Percentiles rank a stretch among this genome's conserved stretches.
These are phyloP conservation scores for Plasmodium relictum DNA, from an alignment of 169 alveolate species.

Conservation along the genomic window DNA sequence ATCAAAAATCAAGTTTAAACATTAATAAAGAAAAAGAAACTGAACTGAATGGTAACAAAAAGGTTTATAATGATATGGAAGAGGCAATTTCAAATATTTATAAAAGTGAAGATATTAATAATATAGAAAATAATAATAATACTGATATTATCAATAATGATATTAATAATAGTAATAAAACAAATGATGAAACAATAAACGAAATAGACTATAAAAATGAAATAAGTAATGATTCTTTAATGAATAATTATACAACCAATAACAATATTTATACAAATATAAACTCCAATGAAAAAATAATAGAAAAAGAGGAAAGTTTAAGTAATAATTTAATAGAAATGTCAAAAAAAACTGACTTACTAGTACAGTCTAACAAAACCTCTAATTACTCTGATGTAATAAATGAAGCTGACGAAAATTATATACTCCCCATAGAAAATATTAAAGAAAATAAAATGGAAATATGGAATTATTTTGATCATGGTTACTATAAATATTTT, in stretches of 20 bases:
- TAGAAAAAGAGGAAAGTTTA: not conserved
- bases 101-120: not conserved
- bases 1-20: not conserved
- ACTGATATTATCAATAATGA: not conserved
- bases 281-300: not conserved
- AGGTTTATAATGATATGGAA: not conserved
- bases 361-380: not conserved
- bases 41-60: too few relatives aligned
- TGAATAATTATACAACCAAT: too few relatives aligned
- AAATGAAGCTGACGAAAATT: not conserved
- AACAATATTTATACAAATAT: not conserved
- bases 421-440: not conserved
- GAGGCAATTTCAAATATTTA: not conserved
- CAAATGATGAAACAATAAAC: not conserved
- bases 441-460: constrained; percentile 9
- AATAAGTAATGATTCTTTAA: too few relatives aligned
- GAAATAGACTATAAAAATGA: not conserved
- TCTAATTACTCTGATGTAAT: constrained; percentile 2
- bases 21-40: constrained; percentile 3
- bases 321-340: not conserved
- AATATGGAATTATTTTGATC: constrained; percentile 50
- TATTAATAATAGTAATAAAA: not conserved
- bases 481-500: constrained; percentile 39
- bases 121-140: not conserved
- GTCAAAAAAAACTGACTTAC: not conserved